phyloP scores from a whole-genome alignment of 768 basidiomycete genomes.

The Filobasidium wieringae region DNA sequence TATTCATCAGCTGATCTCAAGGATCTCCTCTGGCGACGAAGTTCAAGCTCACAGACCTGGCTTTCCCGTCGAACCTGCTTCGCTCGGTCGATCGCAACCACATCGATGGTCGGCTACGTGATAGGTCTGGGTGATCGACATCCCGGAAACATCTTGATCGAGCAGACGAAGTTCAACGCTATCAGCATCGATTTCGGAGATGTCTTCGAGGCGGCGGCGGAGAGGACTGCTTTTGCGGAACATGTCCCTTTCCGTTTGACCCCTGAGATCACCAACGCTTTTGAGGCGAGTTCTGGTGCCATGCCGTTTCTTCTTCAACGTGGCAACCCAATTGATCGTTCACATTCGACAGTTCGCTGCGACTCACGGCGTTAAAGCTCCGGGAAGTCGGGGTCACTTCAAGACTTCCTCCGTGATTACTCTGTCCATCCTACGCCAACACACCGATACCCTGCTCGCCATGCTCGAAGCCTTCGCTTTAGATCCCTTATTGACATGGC shows the following conservation, averaged over 20 bases:
- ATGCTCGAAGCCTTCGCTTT: constrained; percentile 41
- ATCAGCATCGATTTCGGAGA: constrained; percentile 40
- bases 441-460: constrained; percentile 36
- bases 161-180: constrained; percentile 31
- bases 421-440: constrained; percentile 36
- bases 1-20: constrained; percentile 28
- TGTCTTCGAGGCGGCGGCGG: constrained; percentile 25
- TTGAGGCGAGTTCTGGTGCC: constrained; percentile 29
- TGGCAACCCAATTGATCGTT: background rate
- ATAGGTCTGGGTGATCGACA: constrained; percentile 41
- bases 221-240: constrained; percentile 27
- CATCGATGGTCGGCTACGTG: constrained; percentile 37
- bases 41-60: constrained; percentile 36
- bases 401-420: constrained; percentile 35
- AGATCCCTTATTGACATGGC: constrained; percentile 39
- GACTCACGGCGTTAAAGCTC: constrained; percentile 19
- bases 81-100: constrained; percentile 28
- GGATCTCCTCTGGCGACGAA: constrained; percentile 35
- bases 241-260: constrained; percentile 41
- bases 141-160: constrained; percentile 33
- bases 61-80: constrained; percentile 33
- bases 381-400: constrained; percentile 37
- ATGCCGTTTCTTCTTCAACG: background rate
- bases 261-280: constrained; percentile 39
- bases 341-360: constrained; percentile 21